A percentile compares a stretch with the other conserved stretches of the same genome.
Conservation (phyloP, 2,329 filamentous ascomycete species). For the Fusarium piperis region DNA sequence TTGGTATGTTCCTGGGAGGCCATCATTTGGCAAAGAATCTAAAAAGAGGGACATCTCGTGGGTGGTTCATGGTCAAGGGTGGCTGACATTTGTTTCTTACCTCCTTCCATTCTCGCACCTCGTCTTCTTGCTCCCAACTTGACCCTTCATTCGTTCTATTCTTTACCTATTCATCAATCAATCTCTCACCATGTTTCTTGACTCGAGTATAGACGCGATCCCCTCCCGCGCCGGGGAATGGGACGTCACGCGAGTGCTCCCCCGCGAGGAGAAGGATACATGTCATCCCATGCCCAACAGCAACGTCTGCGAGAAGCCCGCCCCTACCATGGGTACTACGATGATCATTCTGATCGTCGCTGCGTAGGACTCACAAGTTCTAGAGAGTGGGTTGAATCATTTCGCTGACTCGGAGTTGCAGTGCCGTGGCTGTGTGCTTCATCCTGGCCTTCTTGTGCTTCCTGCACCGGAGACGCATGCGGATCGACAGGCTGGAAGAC, state of each 20-base stretch:
- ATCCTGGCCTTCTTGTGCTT: conserved; percentile 31
- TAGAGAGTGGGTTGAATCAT: neutral
- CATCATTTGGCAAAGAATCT: conserved; percentile 2
- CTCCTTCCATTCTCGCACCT: neutral
- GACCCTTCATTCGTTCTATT: conserved; percentile 1
- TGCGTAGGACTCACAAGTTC: conserved; percentile 9
- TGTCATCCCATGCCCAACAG: conserved; percentile 15
- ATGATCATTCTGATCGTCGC: conserved; percentile 27
- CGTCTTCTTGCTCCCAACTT: neutral
- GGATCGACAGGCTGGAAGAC: conserved; percentile 34
- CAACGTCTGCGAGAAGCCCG: conserved; percentile 39
- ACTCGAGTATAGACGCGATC: conserved; percentile 7
- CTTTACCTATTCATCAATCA: neutral
- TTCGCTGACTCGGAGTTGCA: conserved; percentile 1
- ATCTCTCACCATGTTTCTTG: conserved; percentile 26
- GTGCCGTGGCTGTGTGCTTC: conserved; percentile 13
- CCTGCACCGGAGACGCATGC: conserved; percentile 34
- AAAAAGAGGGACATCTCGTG: neutral
- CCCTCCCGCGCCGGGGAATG: conserved; percentile 14
- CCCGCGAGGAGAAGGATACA: conserved; percentile 30
- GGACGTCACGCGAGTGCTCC: conserved; percentile 29
- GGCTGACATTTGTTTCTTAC: conserved; percentile 22
- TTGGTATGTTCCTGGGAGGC: conserved; percentile 15
- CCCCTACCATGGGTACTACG: conserved; percentile 16
- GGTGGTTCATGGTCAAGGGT: conserved; percentile 9